Base-by-base conservation (phyloP, 2,329 filamentous ascomycete species). In the Colletotrichum chlorophyti region DNA sequence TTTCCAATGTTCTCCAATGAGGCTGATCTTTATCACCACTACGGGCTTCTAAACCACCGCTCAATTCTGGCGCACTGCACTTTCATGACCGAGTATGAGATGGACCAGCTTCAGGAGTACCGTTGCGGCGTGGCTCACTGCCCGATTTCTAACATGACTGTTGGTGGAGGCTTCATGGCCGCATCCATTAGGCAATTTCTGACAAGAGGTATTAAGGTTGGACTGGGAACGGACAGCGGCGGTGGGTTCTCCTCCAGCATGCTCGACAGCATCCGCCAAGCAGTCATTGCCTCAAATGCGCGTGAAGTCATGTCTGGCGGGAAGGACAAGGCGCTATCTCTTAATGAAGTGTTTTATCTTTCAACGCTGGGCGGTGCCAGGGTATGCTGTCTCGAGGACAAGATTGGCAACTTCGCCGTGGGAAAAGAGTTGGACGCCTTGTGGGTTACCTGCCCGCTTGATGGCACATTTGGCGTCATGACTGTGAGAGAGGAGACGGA, bases 21-120 rank as follows among this genome's bases (percentile, higher is more conserved):
- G 68, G 83, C 79, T 0, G 84, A 87, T 50, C 72, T 90, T 4
- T 90, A 89, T 65, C 72, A 76, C 9, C 68, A 76, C 62, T 86
- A 80, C 58, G 79, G 79, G 0, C 70, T 90, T 4, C 74, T 91
- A 6, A 80, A 73, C 1, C 60, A 72, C 3, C 78, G 82, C 8
- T 80, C 83, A 0, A 87, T 90, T 53, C 79, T 90, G 1, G 88
- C 87, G 0, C 88, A 90, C 66, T 89, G 86, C 71, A 89, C 84
- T 53, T 80, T 84, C 66, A 82, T 89, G 71, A 79, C 74, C 5
- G 79, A 83, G 3, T 75, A 81, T 26, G 87, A 90, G 68, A 78
- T 83, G 42, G 62, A 69, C 1, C 72, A 74, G 5, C 64, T 89
- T 2, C 64, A 69, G 12, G 68, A 73, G 8, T 72, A 84, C 8